phyloP scores from a whole-genome alignment of 495 filamentous ascomycete species.

The Penicillium daleae region DNA sequence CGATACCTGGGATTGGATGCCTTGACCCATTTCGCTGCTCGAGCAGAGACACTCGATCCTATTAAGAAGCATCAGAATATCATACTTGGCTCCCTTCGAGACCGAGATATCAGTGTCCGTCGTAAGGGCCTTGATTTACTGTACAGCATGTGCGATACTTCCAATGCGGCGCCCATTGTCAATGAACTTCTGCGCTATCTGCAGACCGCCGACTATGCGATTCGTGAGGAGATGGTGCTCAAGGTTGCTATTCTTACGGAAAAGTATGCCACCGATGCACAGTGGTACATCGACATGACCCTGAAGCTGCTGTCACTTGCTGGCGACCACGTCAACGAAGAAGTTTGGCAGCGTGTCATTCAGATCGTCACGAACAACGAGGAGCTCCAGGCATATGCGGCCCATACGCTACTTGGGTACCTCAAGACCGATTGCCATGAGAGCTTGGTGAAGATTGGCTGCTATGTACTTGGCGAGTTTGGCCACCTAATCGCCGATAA shows the following conservation, averaged over 20 bases:
- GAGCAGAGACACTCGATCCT: conserved; percentile 92
- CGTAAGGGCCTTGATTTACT: conserved; percentile 94
- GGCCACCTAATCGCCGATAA: conserved; percentile 98
- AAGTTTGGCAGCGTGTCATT: conserved; percentile 99
- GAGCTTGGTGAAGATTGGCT: conserved; percentile 95
- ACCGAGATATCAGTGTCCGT: conserved; percentile 95
- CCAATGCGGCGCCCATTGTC: conserved; percentile 90
- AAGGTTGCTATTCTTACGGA: conserved; percentile 99
- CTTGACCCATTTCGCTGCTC: conserved; percentile 96
- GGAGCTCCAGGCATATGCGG: conserved; percentile 94
- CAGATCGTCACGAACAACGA: conserved; percentile 99
- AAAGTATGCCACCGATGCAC: conserved; percentile 96
- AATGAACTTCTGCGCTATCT: conserved; percentile 92
- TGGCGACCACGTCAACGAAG: conserved; percentile 97
- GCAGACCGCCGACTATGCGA: conserved; percentile 94
- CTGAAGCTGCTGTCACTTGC: conserved; percentile 93
- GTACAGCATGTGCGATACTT: conserved; percentile 99
- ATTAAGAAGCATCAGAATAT: conserved; percentile 98
- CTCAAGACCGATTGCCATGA: conserved; percentile 94
- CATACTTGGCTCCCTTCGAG: conserved; percentile 90
- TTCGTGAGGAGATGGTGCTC: conserved; percentile 98
- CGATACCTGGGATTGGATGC: conserved; percentile 96
- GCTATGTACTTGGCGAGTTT: conserved; percentile 94
- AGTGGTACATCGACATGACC: conserved; percentile 99
- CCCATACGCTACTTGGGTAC: conserved; percentile 87